Evolutionary conservation across 78 protist species (phyloP).

Genomic region (Dictyostelium purpureum): DNA sequence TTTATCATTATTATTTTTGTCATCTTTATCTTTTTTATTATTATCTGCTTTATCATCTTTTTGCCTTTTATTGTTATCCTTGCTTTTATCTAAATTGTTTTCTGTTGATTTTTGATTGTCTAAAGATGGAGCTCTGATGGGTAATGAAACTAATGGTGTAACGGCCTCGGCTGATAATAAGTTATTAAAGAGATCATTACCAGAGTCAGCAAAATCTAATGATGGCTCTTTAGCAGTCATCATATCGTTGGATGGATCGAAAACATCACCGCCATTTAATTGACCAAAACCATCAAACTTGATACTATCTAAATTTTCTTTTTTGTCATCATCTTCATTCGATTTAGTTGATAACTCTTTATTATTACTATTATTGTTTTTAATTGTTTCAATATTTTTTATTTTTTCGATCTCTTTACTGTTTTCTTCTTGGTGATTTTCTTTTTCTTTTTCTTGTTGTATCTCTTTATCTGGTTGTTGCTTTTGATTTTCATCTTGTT

Average conservation of each 20-base stretch:
- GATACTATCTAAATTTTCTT: background rate
- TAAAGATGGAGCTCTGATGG: slow-evolving; percentile 7
- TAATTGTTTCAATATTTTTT: background rate
- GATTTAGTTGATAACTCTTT: background rate
- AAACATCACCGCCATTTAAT: background rate
- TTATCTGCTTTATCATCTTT: background rate
- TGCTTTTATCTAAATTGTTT: background rate
- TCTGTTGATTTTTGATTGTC: background rate
- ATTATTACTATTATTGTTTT: background rate
- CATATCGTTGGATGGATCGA: background rate
- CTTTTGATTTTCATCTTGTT: background rate
- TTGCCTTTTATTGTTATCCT: background rate
- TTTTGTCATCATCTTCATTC: background rate
- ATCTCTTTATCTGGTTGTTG: background rate
- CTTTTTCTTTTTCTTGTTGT: background rate
- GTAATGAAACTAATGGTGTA: slow-evolving; percentile 71
- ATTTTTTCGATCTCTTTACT: background rate
- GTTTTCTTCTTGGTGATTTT: background rate
- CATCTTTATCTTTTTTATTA: background rate
- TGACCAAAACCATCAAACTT: background rate
- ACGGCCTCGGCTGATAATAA: slow-evolving; percentile 72
- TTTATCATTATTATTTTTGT: background rate
- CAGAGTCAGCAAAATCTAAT: background rate
- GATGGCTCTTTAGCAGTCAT: slow-evolving; percentile 48
- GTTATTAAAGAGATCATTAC: slow-evolving; percentile 12